Conservation (phyloP, 306 rosid species). For the Begonia fuchsioides region DNA sequence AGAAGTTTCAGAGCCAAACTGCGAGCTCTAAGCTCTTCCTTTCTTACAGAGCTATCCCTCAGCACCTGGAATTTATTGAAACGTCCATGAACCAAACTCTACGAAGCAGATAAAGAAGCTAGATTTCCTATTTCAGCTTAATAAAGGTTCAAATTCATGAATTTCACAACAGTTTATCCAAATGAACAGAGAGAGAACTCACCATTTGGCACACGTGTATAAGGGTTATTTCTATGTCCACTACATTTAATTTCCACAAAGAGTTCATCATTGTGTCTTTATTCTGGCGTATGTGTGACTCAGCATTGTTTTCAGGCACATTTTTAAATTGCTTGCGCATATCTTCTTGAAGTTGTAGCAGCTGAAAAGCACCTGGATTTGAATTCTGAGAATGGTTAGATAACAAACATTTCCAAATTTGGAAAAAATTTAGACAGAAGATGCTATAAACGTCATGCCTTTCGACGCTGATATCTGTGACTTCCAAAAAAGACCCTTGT, state of each 20-base stretch:
- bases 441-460: constrained; percentile 21
- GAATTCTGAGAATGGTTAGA: constrained; percentile 13
- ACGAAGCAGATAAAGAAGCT: constrained; percentile 1
- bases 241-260: constrained; percentile 84
- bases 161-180: constrained; percentile 4
- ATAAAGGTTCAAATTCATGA: too few species aligned
- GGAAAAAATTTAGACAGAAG: background rate
- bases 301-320: constrained; percentile 35
- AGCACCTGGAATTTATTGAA: constrained; percentile 45
- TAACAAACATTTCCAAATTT: background rate
- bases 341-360: constrained; percentile 78
- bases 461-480: constrained; percentile 86
- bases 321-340: constrained; percentile 40
- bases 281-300: constrained; percentile 52
- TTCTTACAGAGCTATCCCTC: constrained; percentile 43
- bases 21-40: constrained; percentile 79
- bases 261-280: constrained; percentile 73
- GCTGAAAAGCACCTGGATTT: constrained; percentile 62
- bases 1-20: constrained; percentile 65
- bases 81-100: background rate
- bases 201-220: constrained; percentile 90
- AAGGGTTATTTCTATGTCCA: constrained; percentile 87
- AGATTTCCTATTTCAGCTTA: constrained; percentile 1
- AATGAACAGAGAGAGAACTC: constrained; percentile 15
- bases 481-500: constrained; percentile 86